Evolutionary conservation across 352 stramenopile species (phyloP), one percentile per base, ranked within the genome.

Genomic region (Phytophthora capsici): DNA sequence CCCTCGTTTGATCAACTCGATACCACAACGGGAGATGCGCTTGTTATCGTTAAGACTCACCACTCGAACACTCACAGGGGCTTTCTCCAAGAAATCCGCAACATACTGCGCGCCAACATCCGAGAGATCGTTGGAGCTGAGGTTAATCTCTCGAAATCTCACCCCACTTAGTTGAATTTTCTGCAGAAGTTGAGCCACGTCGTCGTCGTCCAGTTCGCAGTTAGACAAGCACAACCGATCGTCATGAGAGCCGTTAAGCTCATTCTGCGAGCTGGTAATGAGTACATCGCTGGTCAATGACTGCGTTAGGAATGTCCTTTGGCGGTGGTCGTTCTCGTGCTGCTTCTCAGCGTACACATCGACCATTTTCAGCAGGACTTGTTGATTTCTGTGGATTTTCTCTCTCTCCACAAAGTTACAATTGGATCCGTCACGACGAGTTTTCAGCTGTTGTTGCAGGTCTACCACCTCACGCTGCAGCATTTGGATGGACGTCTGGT

Each of bases 271-370:
- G 19, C 78, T 62, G 7, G 25, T 52, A 45, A 82, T 75, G 17
- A 84, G 57, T 13, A 86, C 34, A 50, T 89, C 77, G 38, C 77
- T 86, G 19, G 65, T 43, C 1, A 53, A 19, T n/a, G 65, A 44
- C 47, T 89, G 75, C 2, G 78, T 89, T 5, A 87, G 36, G 51
- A 89, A 89, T 7, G 78, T 87, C 12, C 58, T 70, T 56, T 75
- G 71, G 12, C 56, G 67, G 14, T 63, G 49, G 9, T 71, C 49
- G 3, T 56, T 63, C n/a, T 69, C 38, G 10, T 67, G 60, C 22
- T 74, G 65, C 25, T 70, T 75, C 9, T 75, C 71, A 1, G 51
- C 46, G 28, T 84, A 69, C 23, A 78, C 12, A 22, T 86, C 75
- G 9, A 89, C 59, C 13, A 85, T 28, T 44, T 82, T 82, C 22